Evolutionary conservation across 441 rosid genomes (phyloP).

Genomic region (Populus hybrid): DNA sequence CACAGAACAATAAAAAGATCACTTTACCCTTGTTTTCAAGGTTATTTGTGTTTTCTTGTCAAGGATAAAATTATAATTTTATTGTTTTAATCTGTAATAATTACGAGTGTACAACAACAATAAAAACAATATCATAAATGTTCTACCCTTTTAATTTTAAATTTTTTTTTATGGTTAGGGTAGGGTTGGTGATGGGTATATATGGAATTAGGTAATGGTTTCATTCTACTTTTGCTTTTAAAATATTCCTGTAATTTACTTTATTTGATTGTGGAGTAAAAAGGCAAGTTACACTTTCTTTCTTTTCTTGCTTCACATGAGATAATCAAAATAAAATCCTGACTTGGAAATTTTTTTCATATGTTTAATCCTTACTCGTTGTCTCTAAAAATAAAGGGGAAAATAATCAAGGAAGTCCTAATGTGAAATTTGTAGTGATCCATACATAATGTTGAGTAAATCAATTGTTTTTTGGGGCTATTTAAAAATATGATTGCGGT

Average conservation of each 20-base stretch:
- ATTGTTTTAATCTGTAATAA: no score
- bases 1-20: no score
- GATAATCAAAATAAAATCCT: neutral
- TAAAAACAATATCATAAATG: no score
- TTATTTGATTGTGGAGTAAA: neutral
- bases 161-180: neutral
- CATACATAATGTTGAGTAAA: no score
- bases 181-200: neutral
- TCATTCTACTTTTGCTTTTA: neutral
- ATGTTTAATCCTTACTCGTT: neutral
- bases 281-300: neutral
- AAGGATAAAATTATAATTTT: no score
- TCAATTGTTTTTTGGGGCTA: rapidly evolving
- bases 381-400: no score
- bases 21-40: no score
- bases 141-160: no score
- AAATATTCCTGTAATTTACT: neutral
- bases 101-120: no score
- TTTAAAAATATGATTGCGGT: no score
- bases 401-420: neutral
- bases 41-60: no score
- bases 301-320: neutral
- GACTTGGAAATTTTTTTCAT: neutral
- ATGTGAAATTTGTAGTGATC: no score
- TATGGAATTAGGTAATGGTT: neutral